Conservation (phyloP, 2,329 filamentous ascomycete species). For the Grosmannia clavigera region DNA sequence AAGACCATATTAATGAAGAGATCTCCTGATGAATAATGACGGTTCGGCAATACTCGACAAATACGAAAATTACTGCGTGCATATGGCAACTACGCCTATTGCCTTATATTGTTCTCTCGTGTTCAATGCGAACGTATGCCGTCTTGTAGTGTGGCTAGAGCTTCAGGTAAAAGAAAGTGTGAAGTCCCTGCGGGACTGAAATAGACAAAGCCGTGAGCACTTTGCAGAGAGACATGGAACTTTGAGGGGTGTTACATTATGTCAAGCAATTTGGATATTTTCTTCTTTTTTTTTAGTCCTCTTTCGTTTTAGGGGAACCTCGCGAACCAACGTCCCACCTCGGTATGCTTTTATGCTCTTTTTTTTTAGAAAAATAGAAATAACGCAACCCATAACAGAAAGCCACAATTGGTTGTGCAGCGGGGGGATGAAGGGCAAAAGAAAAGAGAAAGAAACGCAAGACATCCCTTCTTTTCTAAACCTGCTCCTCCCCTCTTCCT, state of each 20-base stretch:
- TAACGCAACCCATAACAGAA: not conserved
- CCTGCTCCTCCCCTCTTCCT: not conserved
- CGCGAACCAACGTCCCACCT: not conserved
- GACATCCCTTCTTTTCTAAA: conserved; percentile 3
- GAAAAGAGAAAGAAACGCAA: not conserved
- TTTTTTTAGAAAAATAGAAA: not conserved
- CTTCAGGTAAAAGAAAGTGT: too few species aligned
- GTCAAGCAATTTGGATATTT: not conserved
- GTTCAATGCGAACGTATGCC: too few species aligned
- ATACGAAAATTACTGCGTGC: too few species aligned
- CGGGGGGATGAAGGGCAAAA: not conserved
- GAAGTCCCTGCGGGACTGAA: too few species aligned
- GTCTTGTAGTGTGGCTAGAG: too few species aligned
- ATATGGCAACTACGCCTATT: too few species aligned
- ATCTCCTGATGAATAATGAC: too few species aligned
- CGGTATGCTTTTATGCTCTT: not conserved
- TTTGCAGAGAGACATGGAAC: too few species aligned
- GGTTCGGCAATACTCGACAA: too few species aligned
- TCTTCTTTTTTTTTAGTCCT: not conserved
- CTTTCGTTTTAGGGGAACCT: not conserved
- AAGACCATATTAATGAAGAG: not conserved
- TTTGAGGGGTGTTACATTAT: not conserved
- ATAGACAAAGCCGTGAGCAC: too few species aligned
- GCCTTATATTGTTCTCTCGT: too few species aligned
- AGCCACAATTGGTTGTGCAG: not conserved